Evolutionary conservation across 2,329 filamentous ascomycete genomes (phyloP).

Genomic region (Colletotrichum falcatum): DNA sequence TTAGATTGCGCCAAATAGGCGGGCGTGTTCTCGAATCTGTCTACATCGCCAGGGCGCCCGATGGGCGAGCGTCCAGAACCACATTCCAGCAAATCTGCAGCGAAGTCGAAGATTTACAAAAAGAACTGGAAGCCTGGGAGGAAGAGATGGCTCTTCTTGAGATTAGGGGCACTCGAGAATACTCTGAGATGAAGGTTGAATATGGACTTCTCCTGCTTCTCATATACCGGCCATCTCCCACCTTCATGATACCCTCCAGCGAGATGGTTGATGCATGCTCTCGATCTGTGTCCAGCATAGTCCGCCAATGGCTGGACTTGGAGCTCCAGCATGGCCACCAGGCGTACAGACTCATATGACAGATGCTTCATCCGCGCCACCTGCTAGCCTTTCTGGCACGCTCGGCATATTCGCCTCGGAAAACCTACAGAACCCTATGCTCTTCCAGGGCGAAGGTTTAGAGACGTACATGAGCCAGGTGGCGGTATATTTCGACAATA

Average conservation of each 20-base stretch:
- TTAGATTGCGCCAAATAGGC: conserved; percentile 41
- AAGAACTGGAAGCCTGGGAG: conserved; percentile 43
- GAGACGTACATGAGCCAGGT: conserved; percentile 42
- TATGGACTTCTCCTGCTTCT: conserved; percentile 44
- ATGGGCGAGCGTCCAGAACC: conserved; percentile 41
- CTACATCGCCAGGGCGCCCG: conserved; percentile 44
- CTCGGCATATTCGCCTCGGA: conserved; percentile 13
- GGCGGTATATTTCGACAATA: conserved; percentile 37
- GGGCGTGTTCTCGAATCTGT: conserved; percentile 45
- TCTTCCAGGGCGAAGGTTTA: conserved; percentile 32
- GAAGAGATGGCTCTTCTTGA: conserved; percentile 36
- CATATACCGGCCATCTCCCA: conserved; percentile 43
- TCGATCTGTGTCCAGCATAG: conserved; percentile 42
- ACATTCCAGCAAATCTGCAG: conserved; percentile 44
- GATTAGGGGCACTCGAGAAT: conserved; percentile 43
- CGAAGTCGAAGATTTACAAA: conserved; percentile 40
- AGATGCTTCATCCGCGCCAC: conserved; percentile 2
- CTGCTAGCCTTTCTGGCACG: neutral
- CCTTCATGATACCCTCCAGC: conserved; percentile 45
- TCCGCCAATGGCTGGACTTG: conserved; percentile 43
- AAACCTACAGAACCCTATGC: conserved; percentile 11
- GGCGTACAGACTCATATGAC: conserved; percentile 2
- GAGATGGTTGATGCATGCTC: conserved; percentile 44
- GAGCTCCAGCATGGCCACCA: conserved; percentile 34
- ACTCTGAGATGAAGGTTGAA: conserved; percentile 45